Evolutionary conservation across 176 grass and related monocot species (phyloP), one percentile per base, ranked within the genome.

Genomic region (Melocanna baccifera): DNA sequence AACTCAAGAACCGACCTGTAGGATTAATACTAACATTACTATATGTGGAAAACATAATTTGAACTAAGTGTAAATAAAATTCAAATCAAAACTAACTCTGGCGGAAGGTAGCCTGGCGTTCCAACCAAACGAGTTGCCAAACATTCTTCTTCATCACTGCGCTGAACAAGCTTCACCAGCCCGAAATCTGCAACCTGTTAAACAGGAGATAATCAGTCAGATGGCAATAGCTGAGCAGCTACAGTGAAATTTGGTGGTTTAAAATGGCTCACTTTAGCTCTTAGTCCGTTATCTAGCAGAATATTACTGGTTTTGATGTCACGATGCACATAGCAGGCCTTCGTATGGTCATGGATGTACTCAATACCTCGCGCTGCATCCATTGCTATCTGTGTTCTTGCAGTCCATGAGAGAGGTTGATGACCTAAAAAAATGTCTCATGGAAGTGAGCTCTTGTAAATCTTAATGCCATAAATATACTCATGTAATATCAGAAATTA

Each of bases 301-400:
- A 92, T 94, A 74, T 94, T 94, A 59, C 81, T 94, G 11, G 92
- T 90, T 78, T 94, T 94, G 56, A 94, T 91, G 78, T 89, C 89
- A 18, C 92, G 87, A 36, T 94, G 92, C 55, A 94, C 87, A 40
- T 86, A 94, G 57, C 84, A 87, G 45, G 84, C 82, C 81, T 94
- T 94, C 15, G 89, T 94, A 80, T 94, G 92, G 29, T 94, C 89
- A 86, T 94, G 92, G 57, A 94, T 91, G 80, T 94, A 94, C 81
- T 94, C 92, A 25, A 94, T 90, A 46, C 92, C 89, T 12, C 92
- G 82, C 0, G 92, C 92, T 62, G 87, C 43, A 87, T 94, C 89
- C 81, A 87, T 58, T 71, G 87, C 92, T 71, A 94, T 90, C 68
- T 90, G 92, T 50, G 85, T 85, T 84, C 89, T 89, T 83, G 92